Conservation (phyloP, 2,329 filamentous ascomycete genomes). For the Colletotrichum sp. region DNA sequence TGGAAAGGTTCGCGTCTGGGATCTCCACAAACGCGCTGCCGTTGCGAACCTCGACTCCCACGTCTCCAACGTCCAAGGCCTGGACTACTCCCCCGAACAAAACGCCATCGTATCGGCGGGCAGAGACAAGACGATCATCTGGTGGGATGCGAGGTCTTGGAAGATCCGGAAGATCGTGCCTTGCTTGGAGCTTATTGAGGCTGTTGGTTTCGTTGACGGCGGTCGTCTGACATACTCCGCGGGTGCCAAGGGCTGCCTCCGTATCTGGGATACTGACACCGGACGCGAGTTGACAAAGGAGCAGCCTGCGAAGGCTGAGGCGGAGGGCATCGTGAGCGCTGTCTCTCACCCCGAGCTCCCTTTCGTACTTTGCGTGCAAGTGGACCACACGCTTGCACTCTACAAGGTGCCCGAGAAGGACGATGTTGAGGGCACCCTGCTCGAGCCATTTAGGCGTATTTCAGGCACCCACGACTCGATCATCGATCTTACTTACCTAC, state of each 20-base stretch:
- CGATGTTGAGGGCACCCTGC: slow-evolving; percentile 26
- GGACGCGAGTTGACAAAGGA: slow-evolving; percentile 82
- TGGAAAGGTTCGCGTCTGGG: slow-evolving; percentile 90
- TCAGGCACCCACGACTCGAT: slow-evolving; percentile 98
- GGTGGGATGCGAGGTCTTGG: slow-evolving; percentile 91
- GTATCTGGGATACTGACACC: slow-evolving; percentile 81
- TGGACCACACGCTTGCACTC: slow-evolving; percentile 85
- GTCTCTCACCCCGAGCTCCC: slow-evolving; percentile 69
- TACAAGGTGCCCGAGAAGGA: slow-evolving; percentile 58
- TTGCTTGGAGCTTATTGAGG: slow-evolving; percentile 84
- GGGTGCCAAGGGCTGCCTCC: slow-evolving; percentile 80
- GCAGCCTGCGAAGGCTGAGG: slow-evolving; percentile 65
- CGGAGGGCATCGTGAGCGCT: slow-evolving; percentile 73
- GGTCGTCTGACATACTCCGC: slow-evolving; percentile 81
- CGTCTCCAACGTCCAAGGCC: slow-evolving; percentile 87
- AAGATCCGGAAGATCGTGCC: slow-evolving; percentile 81
- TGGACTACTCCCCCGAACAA: slow-evolving; percentile 80
- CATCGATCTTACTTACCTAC: slow-evolving; percentile 89
- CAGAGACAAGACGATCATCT: slow-evolving; percentile 90
- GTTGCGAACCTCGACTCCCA: slow-evolving; percentile 86
- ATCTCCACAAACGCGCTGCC: slow-evolving; percentile 82
- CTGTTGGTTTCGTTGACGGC: slow-evolving; percentile 76
- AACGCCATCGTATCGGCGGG: slow-evolving; percentile 82
- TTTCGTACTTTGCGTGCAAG: slow-evolving; percentile 81
- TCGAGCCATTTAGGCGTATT: slow-evolving; percentile 73